Evolutionary conservation across 2,329 filamentous ascomycete species (phyloP).

Genomic region (Aspergillus flavus): DNA sequence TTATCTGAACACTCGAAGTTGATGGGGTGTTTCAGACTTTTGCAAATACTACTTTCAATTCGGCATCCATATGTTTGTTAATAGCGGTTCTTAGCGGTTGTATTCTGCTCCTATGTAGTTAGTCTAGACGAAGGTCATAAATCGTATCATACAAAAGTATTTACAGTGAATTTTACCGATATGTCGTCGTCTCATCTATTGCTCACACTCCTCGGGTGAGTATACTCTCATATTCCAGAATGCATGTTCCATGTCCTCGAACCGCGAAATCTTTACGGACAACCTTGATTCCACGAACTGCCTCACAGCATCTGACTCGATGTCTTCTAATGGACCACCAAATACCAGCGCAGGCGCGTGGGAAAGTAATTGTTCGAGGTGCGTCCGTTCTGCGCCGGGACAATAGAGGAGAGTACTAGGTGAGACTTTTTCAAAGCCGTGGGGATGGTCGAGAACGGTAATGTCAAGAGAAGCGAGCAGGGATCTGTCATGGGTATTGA

Average conservation of each 20-base stretch:
- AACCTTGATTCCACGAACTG: slow-evolving; percentile 22
- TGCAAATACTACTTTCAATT: not conserved
- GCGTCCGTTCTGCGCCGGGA: slow-evolving; percentile 57
- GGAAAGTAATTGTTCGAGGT: slow-evolving; percentile 56
- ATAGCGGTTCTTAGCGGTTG: not conserved
- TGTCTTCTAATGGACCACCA: slow-evolving; percentile 51
- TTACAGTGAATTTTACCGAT: not conserved
- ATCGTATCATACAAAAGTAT: not conserved
- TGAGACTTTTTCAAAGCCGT: slow-evolving; percentile 55
- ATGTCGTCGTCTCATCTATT: not conserved
- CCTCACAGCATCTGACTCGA: slow-evolving; percentile 27
- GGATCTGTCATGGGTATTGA: slow-evolving; percentile 43
- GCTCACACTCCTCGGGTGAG: slow-evolving; percentile 17
- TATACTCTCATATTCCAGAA: slow-evolving; percentile 44
- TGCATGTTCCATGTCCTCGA: slow-evolving; percentile 36
- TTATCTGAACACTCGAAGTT: not conserved
- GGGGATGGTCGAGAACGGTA: slow-evolving; percentile 50
- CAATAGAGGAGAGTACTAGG: slow-evolving; percentile 60
- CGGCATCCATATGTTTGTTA: not conserved
- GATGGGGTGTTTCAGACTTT: not conserved
- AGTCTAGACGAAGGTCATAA: not conserved
- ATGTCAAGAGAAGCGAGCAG: slow-evolving; percentile 41
- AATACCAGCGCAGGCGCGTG: slow-evolving; percentile 58
- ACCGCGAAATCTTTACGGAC: slow-evolving; percentile 32
- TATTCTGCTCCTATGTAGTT: not conserved